Conservation (phyloP, 2,329 filamentous ascomycete genomes). For the Neofusicoccum ribis region DNA sequence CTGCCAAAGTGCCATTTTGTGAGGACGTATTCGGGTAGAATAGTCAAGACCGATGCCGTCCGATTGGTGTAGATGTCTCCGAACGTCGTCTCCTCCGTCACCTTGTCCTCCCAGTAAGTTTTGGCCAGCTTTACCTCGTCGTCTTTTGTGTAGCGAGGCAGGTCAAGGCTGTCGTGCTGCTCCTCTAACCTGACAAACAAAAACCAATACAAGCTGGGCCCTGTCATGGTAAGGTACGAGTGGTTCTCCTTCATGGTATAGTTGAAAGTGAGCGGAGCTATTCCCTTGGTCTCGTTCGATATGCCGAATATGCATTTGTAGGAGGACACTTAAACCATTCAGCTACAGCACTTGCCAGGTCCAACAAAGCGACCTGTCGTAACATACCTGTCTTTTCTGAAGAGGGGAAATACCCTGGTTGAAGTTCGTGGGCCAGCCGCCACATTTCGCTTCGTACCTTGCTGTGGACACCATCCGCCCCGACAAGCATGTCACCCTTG, state of each 20-base stretch:
- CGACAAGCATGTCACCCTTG: conserved; percentile 12
- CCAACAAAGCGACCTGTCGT: too few relatives aligned
- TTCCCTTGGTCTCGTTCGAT: too few relatives aligned
- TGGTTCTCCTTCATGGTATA: too few relatives aligned
- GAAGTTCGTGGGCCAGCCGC: conserved; percentile 19
- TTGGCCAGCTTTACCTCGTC: neutral
- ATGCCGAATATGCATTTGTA: too few relatives aligned
- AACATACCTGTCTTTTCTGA: too few relatives aligned
- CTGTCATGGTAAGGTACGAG: too few relatives aligned
- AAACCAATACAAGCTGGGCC: neutral
- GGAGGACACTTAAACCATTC: too few relatives aligned
- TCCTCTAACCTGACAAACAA: neutral
- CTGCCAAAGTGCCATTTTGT: neutral
- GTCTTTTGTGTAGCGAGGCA: neutral
- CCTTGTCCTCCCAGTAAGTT: neutral
- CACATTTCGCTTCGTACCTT: conserved; percentile 12
- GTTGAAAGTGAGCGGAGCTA: too few relatives aligned
- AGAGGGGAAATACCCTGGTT: too few relatives aligned
- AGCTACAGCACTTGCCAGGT: too few relatives aligned
- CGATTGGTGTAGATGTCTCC: neutral
- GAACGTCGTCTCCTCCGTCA: neutral
- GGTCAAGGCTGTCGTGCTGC: too few relatives aligned
- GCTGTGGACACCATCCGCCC: conserved; percentile 18
- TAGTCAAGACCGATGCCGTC: neutral
- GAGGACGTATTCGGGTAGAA: neutral